phyloP scores from a whole-genome alignment of 306 rosid species.

The Gastrolobium villosum region DNA sequence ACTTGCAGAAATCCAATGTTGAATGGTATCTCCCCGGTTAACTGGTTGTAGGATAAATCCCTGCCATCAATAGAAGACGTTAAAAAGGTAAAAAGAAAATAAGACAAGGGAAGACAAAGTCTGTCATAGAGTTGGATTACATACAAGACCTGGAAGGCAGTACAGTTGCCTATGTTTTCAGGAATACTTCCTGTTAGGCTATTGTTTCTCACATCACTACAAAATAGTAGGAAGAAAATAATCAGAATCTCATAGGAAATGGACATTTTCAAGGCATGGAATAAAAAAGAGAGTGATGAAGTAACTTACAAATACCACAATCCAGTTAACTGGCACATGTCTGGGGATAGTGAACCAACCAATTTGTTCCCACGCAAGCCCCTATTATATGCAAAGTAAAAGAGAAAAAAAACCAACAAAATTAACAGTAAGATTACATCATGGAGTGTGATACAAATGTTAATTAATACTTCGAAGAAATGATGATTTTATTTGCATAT shows the following conservation, averaged over 20 bases:
- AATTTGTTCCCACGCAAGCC: conserved; percentile 96
- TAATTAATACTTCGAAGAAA: not conserved
- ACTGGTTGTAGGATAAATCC: conserved; percentile 85
- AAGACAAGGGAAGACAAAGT: not conserved
- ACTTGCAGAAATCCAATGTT: conserved; percentile 94
- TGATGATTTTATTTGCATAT: not conserved
- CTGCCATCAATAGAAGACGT: conserved; percentile 53
- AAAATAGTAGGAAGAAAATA: conserved; percentile 26
- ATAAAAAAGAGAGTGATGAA: conserved; percentile 14
- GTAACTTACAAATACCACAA: conserved; percentile 97
- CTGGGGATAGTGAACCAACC: conserved; percentile 89
- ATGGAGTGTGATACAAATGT: not conserved
- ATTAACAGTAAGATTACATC: not conserved
- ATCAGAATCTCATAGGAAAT: not conserved
- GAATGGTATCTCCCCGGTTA: conserved; percentile 87
- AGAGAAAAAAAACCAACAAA: not conserved
- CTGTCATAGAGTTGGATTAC: conserved; percentile 55
- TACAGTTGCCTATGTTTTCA: conserved; percentile 86
- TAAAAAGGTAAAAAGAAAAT: conserved; percentile 18
- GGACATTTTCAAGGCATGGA: not conserved
- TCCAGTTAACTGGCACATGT: conserved; percentile 94
- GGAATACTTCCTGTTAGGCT: conserved; percentile 94
- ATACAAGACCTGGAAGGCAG: conserved; percentile 98
- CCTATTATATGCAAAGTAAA: conserved; percentile 47
- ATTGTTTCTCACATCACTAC: conserved; percentile 95